phyloP scores from a whole-genome alignment of 495 filamentous ascomycete genomes.

The Penicillium crystallinum region DNA sequence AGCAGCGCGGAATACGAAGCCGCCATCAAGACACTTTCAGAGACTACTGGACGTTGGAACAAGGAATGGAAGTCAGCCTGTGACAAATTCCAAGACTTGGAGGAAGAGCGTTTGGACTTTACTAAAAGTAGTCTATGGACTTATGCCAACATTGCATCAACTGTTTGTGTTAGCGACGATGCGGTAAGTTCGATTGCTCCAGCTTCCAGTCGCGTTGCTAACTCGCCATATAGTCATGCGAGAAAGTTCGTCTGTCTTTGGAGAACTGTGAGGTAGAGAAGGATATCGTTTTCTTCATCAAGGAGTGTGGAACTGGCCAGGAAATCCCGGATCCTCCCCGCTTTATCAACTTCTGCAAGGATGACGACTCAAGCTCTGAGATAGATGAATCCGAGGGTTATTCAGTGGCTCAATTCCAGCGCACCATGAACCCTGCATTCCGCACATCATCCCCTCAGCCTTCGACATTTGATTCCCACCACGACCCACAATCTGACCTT shows the following conservation, averaged over 20 bases:
- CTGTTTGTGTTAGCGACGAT: conserved; percentile 99
- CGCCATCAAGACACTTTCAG: conserved; percentile 87
- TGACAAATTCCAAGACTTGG: conserved; percentile 99
- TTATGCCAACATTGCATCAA: conserved; percentile 94
- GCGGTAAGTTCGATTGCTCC: conserved; percentile 45
- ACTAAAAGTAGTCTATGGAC: conserved; percentile 96
- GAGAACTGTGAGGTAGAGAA: conserved; percentile 96
- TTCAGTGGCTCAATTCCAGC: conserved; percentile 90
- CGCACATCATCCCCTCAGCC: conserved; percentile 85
- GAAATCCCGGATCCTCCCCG: conserved; percentile 96
- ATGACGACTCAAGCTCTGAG: conserved; percentile 77
- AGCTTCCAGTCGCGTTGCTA: conserved; percentile 12
- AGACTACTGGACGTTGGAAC: conserved; percentile 95
- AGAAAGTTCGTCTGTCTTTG: conserved; percentile 90
- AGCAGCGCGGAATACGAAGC: conserved; percentile 91
- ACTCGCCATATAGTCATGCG: conserved; percentile 61
- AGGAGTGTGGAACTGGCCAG: conserved; percentile 83
- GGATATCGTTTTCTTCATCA: conserved; percentile 88
- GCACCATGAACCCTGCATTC: conserved; percentile 92
- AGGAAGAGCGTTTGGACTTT: conserved; percentile 95
- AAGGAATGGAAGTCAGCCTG: conserved; percentile 96
- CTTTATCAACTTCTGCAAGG: conserved; percentile 97
- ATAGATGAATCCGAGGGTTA: conserved; percentile 80
- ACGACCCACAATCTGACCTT: conserved; percentile 70
- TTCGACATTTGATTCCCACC: conserved; percentile 82